Conservation (phyloP, 441 rosid genomes). For the Mallotus repandus region DNA sequence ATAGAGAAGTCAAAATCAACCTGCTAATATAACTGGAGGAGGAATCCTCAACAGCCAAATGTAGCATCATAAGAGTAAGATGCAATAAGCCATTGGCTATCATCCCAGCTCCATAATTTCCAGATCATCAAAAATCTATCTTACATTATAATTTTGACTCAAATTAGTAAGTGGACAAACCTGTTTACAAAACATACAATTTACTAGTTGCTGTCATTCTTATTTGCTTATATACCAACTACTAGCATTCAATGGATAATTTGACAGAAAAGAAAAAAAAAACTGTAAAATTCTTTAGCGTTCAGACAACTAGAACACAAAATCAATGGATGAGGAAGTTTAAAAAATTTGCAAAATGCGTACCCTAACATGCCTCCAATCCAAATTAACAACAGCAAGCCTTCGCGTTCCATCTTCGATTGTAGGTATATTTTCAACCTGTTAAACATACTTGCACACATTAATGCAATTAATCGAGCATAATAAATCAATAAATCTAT, state of each 20-base stretch:
- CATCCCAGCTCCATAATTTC: no score
- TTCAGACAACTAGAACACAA: no score
- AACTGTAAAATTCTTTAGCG: no score
- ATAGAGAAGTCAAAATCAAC: neutral
- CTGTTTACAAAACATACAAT: neutral
- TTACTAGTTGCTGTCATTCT: neutral
- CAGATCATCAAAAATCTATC: neutral
- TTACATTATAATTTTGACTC: neutral
- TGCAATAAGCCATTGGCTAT: no score
- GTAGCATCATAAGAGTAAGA: no score
- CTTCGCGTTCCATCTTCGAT: slow-evolving; percentile 78
- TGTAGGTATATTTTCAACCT: slow-evolving; percentile 65
- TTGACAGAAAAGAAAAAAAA: neutral
- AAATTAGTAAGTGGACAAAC: neutral
- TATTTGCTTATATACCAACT: neutral
- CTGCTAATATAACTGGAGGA: no score
- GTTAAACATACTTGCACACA: slow-evolving; percentile 6
- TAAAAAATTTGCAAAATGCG: neutral
- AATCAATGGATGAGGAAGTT: no score
- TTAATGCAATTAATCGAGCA: neutral
- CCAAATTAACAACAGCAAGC: slow-evolving; percentile 83
- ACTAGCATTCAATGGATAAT: neutral
- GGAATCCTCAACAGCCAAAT: no score
- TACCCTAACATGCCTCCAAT: slow-evolving; percentile 93
- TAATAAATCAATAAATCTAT: no score